phyloP scores from a whole-genome alignment of 345 rosid genomes.

The Moringa oleifera region DNA sequence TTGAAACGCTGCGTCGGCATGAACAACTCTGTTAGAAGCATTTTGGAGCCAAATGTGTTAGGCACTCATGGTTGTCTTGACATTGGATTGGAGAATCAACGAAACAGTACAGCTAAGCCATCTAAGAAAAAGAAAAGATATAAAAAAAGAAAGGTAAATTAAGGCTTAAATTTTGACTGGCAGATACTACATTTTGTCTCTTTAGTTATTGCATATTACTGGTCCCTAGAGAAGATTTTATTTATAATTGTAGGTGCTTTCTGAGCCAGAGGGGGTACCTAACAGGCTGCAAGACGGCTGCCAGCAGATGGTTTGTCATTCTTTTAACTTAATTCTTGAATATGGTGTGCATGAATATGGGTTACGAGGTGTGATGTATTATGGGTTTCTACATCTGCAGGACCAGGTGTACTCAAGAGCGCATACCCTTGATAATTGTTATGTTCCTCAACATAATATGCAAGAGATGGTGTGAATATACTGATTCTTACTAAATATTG shows the following conservation, averaged over 20 bases:
- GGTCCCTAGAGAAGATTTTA: not conserved
- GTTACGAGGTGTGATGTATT: not conserved
- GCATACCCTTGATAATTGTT: conserved; percentile 29
- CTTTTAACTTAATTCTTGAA: conserved; percentile 1
- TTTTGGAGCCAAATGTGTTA: conserved; percentile 24
- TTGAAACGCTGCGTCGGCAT: conserved; percentile 27
- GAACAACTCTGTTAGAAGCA: conserved; percentile 27
- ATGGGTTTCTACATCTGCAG: conserved; percentile 17
- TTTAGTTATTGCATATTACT: not conserved
- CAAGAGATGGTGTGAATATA: conserved; percentile 29
- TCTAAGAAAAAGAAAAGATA: conserved; percentile 40
- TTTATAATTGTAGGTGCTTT: conserved; percentile 27
- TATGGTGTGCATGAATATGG: conserved; percentile 5
- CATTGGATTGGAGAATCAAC: conserved; percentile 19
- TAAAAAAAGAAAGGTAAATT: conserved; percentile 55
- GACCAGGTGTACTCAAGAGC: conserved; percentile 44
- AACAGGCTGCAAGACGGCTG: conserved; percentile 33
- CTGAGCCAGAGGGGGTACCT: conserved; percentile 25
- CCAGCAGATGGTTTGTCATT: conserved; percentile 35
- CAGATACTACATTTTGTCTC: not conserved
- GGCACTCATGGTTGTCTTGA: conserved; percentile 22
- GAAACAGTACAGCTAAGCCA: conserved; percentile 22
- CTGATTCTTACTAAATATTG: not conserved
- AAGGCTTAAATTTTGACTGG: conserved; percentile 10
- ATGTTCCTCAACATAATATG: conserved; percentile 40